phyloP scores from a whole-genome alignment of 768 basidiomycete genomes.

The Cantharellus anzutake region DNA sequence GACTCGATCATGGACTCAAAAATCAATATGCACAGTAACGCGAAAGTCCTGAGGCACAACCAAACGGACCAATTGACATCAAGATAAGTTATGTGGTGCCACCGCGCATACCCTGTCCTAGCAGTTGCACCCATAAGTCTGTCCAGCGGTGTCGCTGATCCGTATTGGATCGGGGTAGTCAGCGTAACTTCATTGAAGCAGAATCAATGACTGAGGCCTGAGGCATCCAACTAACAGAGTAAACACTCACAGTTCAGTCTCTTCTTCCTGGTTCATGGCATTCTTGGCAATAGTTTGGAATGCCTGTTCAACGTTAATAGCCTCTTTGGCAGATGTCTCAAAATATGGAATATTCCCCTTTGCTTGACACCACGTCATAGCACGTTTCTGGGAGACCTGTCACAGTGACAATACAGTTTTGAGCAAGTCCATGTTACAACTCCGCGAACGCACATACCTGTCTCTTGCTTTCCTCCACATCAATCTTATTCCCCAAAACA shows the following conservation, averaged over 20 bases:
- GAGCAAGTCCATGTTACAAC: background rate
- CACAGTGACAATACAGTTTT: background rate
- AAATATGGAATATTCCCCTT: conserved; percentile 99
- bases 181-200: conserved; percentile 45
- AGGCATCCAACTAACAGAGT: conserved; percentile 1
- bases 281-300: conserved; percentile 99
- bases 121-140: conserved; percentile 86
- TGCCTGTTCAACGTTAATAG: conserved; percentile 98
- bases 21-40: too few relatives aligned
- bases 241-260: conserved; percentile 68
- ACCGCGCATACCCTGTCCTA: conserved; percentile 17
- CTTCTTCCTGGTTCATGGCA: conserved; percentile 90
- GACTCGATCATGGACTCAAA: too few relatives aligned
- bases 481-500: conserved; percentile 99
- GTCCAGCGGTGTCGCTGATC: conserved; percentile 81
- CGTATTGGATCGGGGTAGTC: conserved; percentile 99
- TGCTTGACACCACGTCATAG: conserved; percentile 99
- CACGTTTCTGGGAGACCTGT: conserved; percentile 96
- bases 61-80: too few relatives aligned
- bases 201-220: background rate
- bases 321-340: conserved; percentile 98
- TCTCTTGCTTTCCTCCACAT: conserved; percentile 95
- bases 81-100: too few relatives aligned
- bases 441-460: conserved; percentile 36
- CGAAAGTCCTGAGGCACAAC: too few relatives aligned